phyloP scores from a whole-genome alignment of 495 filamentous ascomycete genomes.

The Cenococcum geophilum region DNA sequence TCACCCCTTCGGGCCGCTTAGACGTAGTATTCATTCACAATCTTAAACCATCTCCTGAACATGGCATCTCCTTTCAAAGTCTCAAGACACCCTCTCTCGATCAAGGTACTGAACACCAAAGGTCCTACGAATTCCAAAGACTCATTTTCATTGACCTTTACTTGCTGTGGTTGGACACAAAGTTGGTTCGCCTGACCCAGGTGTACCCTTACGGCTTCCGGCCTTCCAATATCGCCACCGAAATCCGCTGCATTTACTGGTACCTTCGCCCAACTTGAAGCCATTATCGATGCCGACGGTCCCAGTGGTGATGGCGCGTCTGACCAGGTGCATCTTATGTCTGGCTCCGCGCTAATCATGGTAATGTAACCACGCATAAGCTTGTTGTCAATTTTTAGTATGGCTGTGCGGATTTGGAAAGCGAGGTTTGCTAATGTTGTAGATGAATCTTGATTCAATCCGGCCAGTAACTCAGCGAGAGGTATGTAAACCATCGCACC shows the following conservation, averaged over 20 bases:
- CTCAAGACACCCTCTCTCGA: neutral
- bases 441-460: neutral
- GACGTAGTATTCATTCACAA: neutral
- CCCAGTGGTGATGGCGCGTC: neutral
- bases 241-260: neutral
- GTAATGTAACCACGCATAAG: slow-evolving; percentile 2
- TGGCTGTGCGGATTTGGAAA: neutral
- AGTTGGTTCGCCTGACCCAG: neutral
- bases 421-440: neutral
- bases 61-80: neutral
- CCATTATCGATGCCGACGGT: neutral
- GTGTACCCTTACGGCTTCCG: neutral
- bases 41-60: neutral
- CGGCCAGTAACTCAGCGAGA: neutral
- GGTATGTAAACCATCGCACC: neutral
- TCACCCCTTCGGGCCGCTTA: neutral
- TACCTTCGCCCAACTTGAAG: neutral
- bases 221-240: neutral
- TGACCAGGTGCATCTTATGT: neutral
- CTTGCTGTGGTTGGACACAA: neutral
- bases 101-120: slow-evolving; percentile 1
- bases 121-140: neutral
- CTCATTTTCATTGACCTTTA: neutral
- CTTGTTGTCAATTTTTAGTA: neutral
- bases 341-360: neutral